These are phyloP conservation scores for Pseudopithomyces chartarum DNA, from an alignment of 2,329 filamentous ascomycete species.

Conservation along the genomic window DNA sequence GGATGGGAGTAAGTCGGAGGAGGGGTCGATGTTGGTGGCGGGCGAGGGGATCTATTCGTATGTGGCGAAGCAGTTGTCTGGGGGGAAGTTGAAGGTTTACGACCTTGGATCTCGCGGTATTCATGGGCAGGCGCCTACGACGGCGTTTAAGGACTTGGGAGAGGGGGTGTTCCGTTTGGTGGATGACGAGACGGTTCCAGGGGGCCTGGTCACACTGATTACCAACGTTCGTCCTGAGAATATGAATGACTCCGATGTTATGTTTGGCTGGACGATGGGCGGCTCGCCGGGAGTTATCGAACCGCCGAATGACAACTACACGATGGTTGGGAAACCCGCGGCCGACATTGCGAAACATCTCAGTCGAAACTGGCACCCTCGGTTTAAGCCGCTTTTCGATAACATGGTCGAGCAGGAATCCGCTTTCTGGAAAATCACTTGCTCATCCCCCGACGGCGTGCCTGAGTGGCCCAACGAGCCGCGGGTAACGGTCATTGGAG, in stretches of 20 bases:
- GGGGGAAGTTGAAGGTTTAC: constrained; percentile 63
- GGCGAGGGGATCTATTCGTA: constrained; percentile 68
- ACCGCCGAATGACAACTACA: constrained; percentile 64
- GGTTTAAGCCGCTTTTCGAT: constrained; percentile 62
- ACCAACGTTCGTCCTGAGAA: constrained; percentile 67
- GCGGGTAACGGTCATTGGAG: constrained; percentile 54
- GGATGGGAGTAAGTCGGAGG: constrained; percentile 63
- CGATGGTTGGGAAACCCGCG: constrained; percentile 61
- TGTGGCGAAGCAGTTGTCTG: constrained; percentile 64
- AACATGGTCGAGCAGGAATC: constrained; percentile 62
- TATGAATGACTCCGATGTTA: constrained; percentile 60
- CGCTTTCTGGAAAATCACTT: constrained; percentile 71
- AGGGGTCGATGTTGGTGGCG: constrained; percentile 64
- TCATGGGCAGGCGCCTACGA: constrained; percentile 67
- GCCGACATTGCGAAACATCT: constrained; percentile 63
- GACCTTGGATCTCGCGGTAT: constrained; percentile 68
- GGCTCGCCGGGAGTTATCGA: constrained; percentile 62
- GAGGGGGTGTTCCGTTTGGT: constrained; percentile 66
- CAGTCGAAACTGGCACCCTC: constrained; percentile 60
- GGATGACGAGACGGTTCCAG: constrained; percentile 55
- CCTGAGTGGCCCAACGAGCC: constrained; percentile 65
- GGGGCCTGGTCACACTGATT: constrained; percentile 58
- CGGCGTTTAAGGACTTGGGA: constrained; percentile 65
- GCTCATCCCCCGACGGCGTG: constrained; percentile 63
- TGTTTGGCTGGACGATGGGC: constrained; percentile 69